Evolutionary conservation across 1,284 basidiomycete species (phyloP), one percentile per base, ranked within the genome.

Genomic region (Neonothopanus nambi): DNA sequence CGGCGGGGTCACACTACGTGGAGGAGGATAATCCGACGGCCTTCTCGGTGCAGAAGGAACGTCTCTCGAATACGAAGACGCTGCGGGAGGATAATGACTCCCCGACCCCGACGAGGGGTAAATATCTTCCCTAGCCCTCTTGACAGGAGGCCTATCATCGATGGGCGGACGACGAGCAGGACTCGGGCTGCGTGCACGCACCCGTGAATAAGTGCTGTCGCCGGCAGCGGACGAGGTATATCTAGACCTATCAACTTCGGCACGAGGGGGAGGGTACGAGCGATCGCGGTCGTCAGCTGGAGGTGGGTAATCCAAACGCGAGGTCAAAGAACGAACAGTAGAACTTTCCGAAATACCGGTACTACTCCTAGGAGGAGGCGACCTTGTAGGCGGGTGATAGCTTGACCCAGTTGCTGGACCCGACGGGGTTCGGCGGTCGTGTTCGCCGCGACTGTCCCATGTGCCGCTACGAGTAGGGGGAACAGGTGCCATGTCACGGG

Each of bases 391-490:
- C 30, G 30, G 13, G 13, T 33, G 30, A 33, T 33, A 33, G 30
- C 30, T 33, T 33, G 30, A 33, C 30, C 30, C 30, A 33, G 30
- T 33, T 33, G 30, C 8, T 33, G 30, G 30, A 33, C 30, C 30
- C 30, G 40, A 39, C 35, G 49, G 43, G 18, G 59, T 62, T 30
- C 73, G 70, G 8, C n/a, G n/a, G n/a, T n/a, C n/a, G n/a, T n/a
- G n/a, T n/a, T n/a, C n/a, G n/a, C n/a, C n/a, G n/a, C n/a, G n/a
- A n/a, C 66, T 48, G 18, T 71, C 72, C 63, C 67, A 71, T 12
- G 63, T 65, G 8, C 62, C 58, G 9, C 50, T 60, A 51, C 64
- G 60, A 33, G 52, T 52, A 11, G n/a, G n/a, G n/a, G 60, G 41
- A 5, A 35, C 6, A 15, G 50, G 36, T 21, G 51, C 30, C 30